phyloP scores from a whole-genome alignment of 1,139 yeast species.

The Kodamaea suecica region DNA sequence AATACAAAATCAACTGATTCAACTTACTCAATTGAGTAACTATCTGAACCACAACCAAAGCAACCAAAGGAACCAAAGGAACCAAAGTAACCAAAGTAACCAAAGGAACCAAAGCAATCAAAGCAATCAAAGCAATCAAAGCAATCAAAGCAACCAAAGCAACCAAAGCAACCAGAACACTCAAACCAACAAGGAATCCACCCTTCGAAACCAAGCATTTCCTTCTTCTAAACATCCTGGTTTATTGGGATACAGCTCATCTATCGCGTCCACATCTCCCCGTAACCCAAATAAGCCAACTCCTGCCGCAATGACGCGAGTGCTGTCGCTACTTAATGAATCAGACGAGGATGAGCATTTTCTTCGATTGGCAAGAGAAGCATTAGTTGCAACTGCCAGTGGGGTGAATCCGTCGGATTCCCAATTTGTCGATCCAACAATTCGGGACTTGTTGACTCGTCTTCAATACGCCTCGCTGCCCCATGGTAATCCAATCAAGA shows the following conservation, averaged over 20 bases:
- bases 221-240: background rate
- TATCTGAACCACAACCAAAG: background rate
- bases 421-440: slow-evolving; percentile 50
- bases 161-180: background rate
- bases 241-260: background rate
- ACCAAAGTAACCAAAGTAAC: too few relatives aligned
- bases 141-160: slow-evolving; percentile 1
- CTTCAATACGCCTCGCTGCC: slow-evolving; percentile 55
- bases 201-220: too few relatives aligned
- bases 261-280: slow-evolving; percentile 4
- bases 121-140: background rate
- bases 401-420: slow-evolving; percentile 27
- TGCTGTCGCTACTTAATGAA: slow-evolving; percentile 10
- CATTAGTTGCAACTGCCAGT: slow-evolving; percentile 44
- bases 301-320: slow-evolving; percentile 9
- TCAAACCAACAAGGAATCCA: too few relatives aligned
- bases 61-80: too few relatives aligned
- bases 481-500: slow-evolving; percentile 45
- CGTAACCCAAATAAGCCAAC: slow-evolving; percentile 7
- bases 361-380: slow-evolving; percentile 43
- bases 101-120: too few relatives aligned
- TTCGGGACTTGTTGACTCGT: slow-evolving; percentile 47
- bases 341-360: slow-evolving; percentile 42
- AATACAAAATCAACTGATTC: slow-evolving; percentile 2
- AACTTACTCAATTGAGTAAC: background rate